phyloP scores from a whole-genome alignment of 805 yeast species.

The Saccharomycopsis fibuligera region DNA sequence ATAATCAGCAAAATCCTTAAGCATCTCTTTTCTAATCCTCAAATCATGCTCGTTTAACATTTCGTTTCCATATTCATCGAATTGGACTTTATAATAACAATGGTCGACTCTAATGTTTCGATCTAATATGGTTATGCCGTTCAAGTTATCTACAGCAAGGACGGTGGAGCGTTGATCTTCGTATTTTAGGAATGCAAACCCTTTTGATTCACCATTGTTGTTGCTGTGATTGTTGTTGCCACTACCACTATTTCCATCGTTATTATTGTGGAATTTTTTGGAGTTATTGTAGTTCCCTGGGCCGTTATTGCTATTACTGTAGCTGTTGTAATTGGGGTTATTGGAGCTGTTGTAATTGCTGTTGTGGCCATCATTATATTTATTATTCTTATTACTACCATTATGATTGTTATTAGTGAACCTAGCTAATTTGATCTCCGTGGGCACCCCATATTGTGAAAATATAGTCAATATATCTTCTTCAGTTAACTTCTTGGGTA shows the following conservation, averaged over 20 bases:
- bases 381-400: conserved; percentile 53
- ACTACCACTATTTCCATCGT: too few species aligned
- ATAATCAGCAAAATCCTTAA: conserved; percentile 14
- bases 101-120: conserved; percentile 16
- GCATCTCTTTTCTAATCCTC: conserved; percentile 15
- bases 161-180: conserved; percentile 76
- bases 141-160: conserved; percentile 83
- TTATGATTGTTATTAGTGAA: conserved; percentile 50
- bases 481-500: conserved; percentile 61
- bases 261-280: too few species aligned
- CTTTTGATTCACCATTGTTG: conserved; percentile 50
- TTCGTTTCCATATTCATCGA: conserved; percentile 23
- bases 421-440: conserved; percentile 61
- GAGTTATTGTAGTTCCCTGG: too few species aligned
- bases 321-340: too few species aligned
- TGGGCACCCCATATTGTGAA: conserved; percentile 86
- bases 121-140: conserved; percentile 38
- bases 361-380: too few species aligned
- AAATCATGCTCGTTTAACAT: conserved; percentile 14
- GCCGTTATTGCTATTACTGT: too few species aligned
- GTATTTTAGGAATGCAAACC: conserved; percentile 78
- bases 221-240: too few species aligned
- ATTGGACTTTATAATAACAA: conserved; percentile 17
- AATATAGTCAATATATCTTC: conserved; percentile 72
- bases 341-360: too few species aligned